These are phyloP conservation scores for Cucurbita argyrosperma DNA, from an alignment of 306 rosid species.

Conservation along the genomic window DNA sequence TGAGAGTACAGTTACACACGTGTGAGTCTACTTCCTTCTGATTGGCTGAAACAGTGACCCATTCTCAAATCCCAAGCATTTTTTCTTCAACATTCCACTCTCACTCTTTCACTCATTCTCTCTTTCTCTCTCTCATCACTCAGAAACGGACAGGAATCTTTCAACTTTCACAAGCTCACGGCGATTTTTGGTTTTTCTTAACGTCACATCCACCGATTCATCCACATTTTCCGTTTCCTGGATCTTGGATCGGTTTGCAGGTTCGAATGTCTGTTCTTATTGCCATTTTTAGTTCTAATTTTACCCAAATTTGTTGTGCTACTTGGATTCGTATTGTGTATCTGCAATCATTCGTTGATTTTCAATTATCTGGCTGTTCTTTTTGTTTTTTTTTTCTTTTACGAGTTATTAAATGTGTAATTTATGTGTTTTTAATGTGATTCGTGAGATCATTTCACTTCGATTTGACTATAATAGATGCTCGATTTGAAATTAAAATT, in stretches of 20 bases:
- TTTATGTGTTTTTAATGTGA: too few relatives aligned
- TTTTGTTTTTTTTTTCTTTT: not conserved
- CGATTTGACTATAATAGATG: not conserved
- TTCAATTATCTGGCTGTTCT: not conserved
- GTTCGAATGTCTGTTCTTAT: not conserved
- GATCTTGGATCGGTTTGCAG: constrained; percentile 1
- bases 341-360: not conserved
- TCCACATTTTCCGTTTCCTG: not conserved
- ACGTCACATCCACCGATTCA: not conserved
- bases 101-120: not conserved
- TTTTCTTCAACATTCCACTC: not conserved
- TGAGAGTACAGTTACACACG: not conserved
- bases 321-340: not conserved
- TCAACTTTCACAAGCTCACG: not conserved
- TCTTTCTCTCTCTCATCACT: not conserved
- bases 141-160: not conserved
- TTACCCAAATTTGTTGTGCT: not conserved
- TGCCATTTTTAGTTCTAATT: not conserved
- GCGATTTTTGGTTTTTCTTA: not conserved
- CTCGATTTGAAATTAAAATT: not conserved
- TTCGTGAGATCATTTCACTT: not conserved
- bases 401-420: not conserved
- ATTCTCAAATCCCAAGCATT: not conserved
- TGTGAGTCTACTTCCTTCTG: constrained; percentile 1
- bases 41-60: not conserved